Percentiles rank a stretch among this genome's conserved stretches.
phyloP scores from a whole-genome alignment of 192 early-diverging fungal species.

The Backusella australiensis region DNA sequence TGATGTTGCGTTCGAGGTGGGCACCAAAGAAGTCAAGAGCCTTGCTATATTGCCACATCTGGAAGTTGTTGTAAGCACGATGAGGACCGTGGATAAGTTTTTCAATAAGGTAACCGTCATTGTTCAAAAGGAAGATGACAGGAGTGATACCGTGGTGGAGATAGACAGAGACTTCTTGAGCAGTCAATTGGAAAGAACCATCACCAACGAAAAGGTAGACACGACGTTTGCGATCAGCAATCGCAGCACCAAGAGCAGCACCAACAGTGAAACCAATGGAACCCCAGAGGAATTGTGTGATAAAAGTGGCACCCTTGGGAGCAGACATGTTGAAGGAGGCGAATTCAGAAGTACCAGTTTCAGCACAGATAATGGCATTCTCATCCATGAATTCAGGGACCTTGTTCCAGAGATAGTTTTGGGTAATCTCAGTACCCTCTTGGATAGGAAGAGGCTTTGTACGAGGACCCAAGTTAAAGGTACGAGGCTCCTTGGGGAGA shows the following conservation, averaged over 20 bases:
- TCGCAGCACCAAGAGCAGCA: slow-evolving; percentile 42
- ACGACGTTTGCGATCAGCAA: slow-evolving; percentile 37
- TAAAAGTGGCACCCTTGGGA: slow-evolving; percentile 36
- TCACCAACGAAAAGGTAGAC: slow-evolving; percentile 50
- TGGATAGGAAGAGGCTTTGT: slow-evolving; percentile 10
- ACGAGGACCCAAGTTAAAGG: background rate
- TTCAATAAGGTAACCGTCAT: slow-evolving; percentile 54
- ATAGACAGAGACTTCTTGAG: slow-evolving; percentile 47
- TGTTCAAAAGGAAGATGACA: slow-evolving; percentile 50
- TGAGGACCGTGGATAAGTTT: slow-evolving; percentile 42
- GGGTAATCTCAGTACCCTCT: slow-evolving; percentile 26
- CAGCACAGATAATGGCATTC: slow-evolving; percentile 36
- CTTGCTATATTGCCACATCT: slow-evolving; percentile 49
- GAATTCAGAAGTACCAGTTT: slow-evolving; percentile 47
- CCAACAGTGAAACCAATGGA: slow-evolving; percentile 35
- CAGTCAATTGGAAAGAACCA: slow-evolving; percentile 52
- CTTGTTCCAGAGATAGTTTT: slow-evolving; percentile 43
- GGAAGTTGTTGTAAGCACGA: slow-evolving; percentile 45
- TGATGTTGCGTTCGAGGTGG: slow-evolving; percentile 21
- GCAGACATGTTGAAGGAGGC: slow-evolving; percentile 38
- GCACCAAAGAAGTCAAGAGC: slow-evolving; percentile 44
- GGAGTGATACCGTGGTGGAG: slow-evolving; percentile 43
- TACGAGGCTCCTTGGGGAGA: slow-evolving; percentile 10
- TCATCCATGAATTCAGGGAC: slow-evolving; percentile 34
- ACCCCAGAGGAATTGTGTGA: slow-evolving; percentile 42